Percentiles rank a stretch among this genome's conserved stretches.
Evolutionary conservation across 768 basidiomycete species (phyloP).

Genomic region (Paxillus rubicundulus): DNA sequence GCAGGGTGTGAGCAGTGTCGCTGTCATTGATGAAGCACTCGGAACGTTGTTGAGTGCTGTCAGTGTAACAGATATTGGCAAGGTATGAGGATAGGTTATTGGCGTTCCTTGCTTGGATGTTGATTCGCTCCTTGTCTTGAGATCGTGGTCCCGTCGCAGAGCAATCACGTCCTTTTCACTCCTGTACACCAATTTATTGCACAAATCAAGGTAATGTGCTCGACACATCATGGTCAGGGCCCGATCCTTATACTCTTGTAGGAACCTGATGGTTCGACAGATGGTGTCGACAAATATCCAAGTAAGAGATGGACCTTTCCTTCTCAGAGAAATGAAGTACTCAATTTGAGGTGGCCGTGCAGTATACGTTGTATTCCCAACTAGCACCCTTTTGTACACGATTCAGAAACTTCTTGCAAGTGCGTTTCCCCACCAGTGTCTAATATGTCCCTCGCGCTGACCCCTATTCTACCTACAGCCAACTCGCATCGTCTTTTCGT

Average conservation of each 20-base stretch:
- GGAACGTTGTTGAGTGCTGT: constrained; percentile 69
- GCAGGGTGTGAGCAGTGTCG: constrained; percentile 79
- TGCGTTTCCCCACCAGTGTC: constrained; percentile 35
- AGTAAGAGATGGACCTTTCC: constrained; percentile 37
- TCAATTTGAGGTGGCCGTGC: constrained; percentile 1
- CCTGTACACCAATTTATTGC: constrained; percentile 70
- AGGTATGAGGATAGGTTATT: constrained; percentile 39
- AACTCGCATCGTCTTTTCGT: constrained; percentile 80
- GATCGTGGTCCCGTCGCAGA: constrained; percentile 79
- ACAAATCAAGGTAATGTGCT: constrained; percentile 58
- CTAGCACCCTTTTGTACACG: constrained; percentile 62
- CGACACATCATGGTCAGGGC: background rate
- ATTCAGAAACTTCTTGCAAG: constrained; percentile 83
- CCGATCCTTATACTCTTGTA: constrained; percentile 23
- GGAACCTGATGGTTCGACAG: constrained; percentile 73
- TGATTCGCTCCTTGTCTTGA: constrained; percentile 23
- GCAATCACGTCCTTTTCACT: constrained; percentile 69
- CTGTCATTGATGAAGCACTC: constrained; percentile 65
- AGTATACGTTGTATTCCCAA: constrained; percentile 76
- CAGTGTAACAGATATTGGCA: constrained; percentile 80
- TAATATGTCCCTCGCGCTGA: constrained; percentile 2
- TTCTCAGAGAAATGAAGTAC: background rate
- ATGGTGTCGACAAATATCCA: constrained; percentile 78
- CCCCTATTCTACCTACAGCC: constrained; percentile 41
- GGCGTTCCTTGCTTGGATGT: background rate